Base-by-base conservation (phyloP, 495 filamentous ascomycete genomes). In the Penicillium verhagenii region DNA sequence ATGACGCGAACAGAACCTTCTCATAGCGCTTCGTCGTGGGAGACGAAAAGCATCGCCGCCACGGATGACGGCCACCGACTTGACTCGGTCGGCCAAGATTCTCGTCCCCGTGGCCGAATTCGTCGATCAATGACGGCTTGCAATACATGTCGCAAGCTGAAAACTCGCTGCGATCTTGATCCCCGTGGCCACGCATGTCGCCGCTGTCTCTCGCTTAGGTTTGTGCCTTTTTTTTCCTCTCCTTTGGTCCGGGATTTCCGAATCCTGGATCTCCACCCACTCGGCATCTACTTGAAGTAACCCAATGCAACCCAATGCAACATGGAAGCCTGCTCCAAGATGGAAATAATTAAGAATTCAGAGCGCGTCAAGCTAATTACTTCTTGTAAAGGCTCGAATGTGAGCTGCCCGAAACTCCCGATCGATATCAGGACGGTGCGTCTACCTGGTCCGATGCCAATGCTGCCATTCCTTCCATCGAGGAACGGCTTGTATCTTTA, bases 81-180 rank as follows among this genome's bases (percentile, higher is more conserved):
- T 20, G 57, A 59, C 28, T 56, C 66, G 52, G 58, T 60, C 64
- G 59, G 58, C 45, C 61, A 68, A 13, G 70, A 72, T 48, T 21
- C 52, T 18, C 64, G 71, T n/a, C 69, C 71, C 4, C 63, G 69
- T 49, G 69, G 67, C 9, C 69, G 72, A 11, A 73, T 75, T 35
- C 69, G 70, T 37, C 70, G 72, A n/a, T 73, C 72, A 8, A 73
- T 73, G 70, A 75, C 70, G 13, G 72, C 72, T 10, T 75, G 72
- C 59, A 66, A 75, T 60, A 75, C 72, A 28, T 75, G 72, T 50
- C 72, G 72, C 56, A 75, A 75, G 64, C 64, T 75, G 51, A 75
- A 75, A 52, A 75, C 72, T 16, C 64, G 72, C 21, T 75, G 72
- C 46, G 72, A 75, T 51, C 45, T 73, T 19, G 70, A 73, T 57